Base-by-base conservation (phyloP, 805 yeast genomes). In the Saccharomycopsis malanga region DNA sequence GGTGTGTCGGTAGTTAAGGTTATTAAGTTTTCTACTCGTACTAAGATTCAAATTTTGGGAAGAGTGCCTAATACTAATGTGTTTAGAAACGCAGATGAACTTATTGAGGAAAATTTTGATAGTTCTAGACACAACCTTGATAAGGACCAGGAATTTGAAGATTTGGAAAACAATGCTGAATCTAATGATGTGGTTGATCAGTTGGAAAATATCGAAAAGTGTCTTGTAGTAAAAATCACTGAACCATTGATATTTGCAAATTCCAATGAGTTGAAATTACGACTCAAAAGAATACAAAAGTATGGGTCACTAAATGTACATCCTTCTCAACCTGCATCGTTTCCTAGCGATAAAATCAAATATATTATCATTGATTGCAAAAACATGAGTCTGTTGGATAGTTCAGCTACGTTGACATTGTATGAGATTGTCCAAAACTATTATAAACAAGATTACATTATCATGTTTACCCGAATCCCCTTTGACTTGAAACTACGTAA, bases 241-340 rank as follows among this genome's bases (percentile, higher is more conserved):
- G 96, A 88, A 58, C 95, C 96, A 2, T 68, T 88, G 51, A 85
- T 88, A 3, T 88, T 88, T 63, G 87, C 95, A 35, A 88, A 89
- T 61, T 73, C 88, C 5, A 83, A 82, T 25, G 94, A 87, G 56
- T 67, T 88, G 52, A 79, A 82, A 52, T 68, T 74, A 48, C 69
- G 91, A 32, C 66, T 88, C 50, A 67, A 72, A 35, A 68, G 96
- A 39, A 65, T 89, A 24, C 96, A 88, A 59, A 65, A 75, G 45
- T 86, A 84, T 57, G 94, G 96, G 0, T 79, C 94, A 0, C 70
- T 80, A 21, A 72, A 70, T 42, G 75, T 74, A 14, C 96, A 88
- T 58, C 96, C 96, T 0, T 64, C 70, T 15, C 70, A 67, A 46
- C 49, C 54, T 9, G 51, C 29, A 18, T 52, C 58, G 20, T n/a